Base-by-base conservation (phyloP, 139 green algal genomes). In the Ettlia oleoabundans region DNA sequence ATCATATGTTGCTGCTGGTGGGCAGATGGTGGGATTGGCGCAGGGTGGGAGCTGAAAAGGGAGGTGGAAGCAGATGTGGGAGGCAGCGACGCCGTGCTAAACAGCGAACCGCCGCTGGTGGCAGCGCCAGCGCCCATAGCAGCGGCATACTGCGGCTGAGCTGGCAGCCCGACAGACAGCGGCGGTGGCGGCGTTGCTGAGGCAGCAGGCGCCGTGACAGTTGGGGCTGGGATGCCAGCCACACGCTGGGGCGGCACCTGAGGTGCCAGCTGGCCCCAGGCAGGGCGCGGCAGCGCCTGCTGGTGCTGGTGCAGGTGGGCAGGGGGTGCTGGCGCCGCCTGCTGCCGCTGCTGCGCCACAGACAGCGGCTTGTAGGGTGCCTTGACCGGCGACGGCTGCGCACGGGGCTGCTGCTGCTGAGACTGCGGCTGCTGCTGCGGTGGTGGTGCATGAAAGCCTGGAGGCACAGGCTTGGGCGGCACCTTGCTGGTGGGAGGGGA, bases 331-430 rank as follows among this genome's bases (percentile, higher is more conserved):
- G 35, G 51, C 32, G 72, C 52, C 43, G 51, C 72, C 67, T 76
- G 68, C 68, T 78, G 70, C 70, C 70, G 74, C 35, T 37, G 53
- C 15, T 38, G n/a, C 2, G 55, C 74, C 5, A n/a, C 21, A 7
- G 52, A 9, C 22, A 81, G 13, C 2, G 74, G 74, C 19, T 78
- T 78, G 71, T 78, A 78, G 47, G 47, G 47, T 6, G 71, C n/a
- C 51, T 78, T 78, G 51, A 53, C 71, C 0, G 47, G 47, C 4
- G 70, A 64, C 0, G 10, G 47, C 5, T 35, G 53, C 30, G 33
- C 55, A 28, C 9, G 55, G 18, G 15, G 55, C 55, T 65, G 55
- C 55, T 65, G 55, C 55, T 65, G 55, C 55, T 65, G 55, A 5
- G 15, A 22, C 55, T 28, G 55, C 55, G 30, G 71, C 71, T 74